Evolutionary conservation across 2,329 filamentous ascomycete genomes (phyloP).

Genomic region (Trichoderma brevicompactum): DNA sequence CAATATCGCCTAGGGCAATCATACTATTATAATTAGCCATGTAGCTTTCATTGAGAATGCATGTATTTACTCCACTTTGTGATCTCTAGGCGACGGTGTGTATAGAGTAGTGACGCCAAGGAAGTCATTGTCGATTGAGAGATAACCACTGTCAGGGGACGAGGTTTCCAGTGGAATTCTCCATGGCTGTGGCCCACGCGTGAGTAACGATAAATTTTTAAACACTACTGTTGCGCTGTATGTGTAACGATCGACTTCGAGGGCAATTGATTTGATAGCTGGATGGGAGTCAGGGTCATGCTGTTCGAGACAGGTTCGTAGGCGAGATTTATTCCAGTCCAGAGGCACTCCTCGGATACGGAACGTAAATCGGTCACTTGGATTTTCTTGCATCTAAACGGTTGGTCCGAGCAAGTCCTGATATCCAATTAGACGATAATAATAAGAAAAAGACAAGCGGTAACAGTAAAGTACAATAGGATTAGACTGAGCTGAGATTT

Average conservation of each 20-base stretch:
- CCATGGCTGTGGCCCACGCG: background rate
- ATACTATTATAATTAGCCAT: background rate
- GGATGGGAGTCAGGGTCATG: background rate
- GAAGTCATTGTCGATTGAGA: background rate
- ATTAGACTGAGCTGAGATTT: background rate
- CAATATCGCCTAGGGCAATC: background rate
- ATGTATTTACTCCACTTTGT: background rate
- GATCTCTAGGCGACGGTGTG: background rate
- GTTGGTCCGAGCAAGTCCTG: background rate
- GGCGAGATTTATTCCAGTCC: background rate
- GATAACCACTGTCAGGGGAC: background rate
- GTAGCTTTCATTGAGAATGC: background rate
- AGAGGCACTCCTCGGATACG: constrained; percentile 7
- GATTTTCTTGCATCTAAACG: background rate
- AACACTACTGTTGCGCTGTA: background rate
- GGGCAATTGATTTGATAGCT: background rate
- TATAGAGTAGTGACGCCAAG: constrained; percentile 13
- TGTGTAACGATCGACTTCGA: background rate
- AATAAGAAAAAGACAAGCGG: background rate
- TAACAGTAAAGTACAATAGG: background rate
- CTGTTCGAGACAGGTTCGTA: background rate
- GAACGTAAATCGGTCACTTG: background rate
- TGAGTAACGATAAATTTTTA: background rate
- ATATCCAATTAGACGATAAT: background rate
- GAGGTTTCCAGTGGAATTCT: background rate